phyloP scores from a whole-genome alignment of 805 yeast genomes.

The Jamesozyma spencerorum region DNA sequence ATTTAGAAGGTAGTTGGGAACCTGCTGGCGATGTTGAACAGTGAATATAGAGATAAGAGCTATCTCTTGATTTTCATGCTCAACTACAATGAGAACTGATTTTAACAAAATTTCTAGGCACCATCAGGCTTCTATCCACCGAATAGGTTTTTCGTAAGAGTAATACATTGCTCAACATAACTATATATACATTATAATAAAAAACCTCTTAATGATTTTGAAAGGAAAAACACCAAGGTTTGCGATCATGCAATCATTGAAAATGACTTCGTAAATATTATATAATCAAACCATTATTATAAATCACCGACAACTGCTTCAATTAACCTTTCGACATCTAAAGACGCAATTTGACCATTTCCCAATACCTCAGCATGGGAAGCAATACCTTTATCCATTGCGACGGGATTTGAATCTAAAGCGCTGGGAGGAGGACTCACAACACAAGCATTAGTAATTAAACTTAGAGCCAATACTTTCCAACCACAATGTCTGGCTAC shows the following conservation, averaged over 20 bases:
- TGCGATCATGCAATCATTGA: too few relatives aligned
- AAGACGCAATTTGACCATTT: constrained; percentile 69
- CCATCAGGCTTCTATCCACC: too few relatives aligned
- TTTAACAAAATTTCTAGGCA: too few relatives aligned
- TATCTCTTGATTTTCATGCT: too few relatives aligned
- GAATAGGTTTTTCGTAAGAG: too few relatives aligned
- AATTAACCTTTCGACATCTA: constrained; percentile 66
- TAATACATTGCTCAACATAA: too few relatives aligned
- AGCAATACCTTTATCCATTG: constrained; percentile 68
- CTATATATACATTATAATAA: too few relatives aligned
- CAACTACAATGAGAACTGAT: too few relatives aligned
- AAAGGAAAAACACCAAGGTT: too few relatives aligned
- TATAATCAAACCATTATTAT: constrained; percentile 5
- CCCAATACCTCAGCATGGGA: constrained; percentile 87
- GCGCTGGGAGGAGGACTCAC: constrained; percentile 61
- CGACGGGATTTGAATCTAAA: constrained; percentile 41
- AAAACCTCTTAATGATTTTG: too few relatives aligned
- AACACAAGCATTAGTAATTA: constrained; percentile 80
- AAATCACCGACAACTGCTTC: constrained; percentile 46
- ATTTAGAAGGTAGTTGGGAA: constrained; percentile 89
- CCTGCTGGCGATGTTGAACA: constrained; percentile 94
- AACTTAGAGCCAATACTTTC: constrained; percentile 71
- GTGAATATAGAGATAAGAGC: constrained; percentile 24
- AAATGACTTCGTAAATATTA: background rate
- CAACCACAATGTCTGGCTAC: constrained; percentile 85